phyloP scores from a whole-genome alignment of 2,329 filamentous ascomycete genomes.

The Talaromyces piceae region DNA sequence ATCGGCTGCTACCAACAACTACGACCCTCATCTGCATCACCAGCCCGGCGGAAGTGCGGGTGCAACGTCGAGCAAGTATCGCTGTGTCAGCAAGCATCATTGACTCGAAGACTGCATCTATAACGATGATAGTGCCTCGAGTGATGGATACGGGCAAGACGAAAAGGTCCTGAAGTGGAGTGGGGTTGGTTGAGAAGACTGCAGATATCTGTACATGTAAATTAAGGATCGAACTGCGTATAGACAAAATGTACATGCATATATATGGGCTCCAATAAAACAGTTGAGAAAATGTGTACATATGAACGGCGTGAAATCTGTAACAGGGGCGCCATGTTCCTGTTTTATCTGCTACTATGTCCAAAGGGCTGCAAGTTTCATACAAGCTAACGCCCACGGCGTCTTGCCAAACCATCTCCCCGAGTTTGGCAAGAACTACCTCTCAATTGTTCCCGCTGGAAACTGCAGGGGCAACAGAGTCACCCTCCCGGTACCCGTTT shows the following conservation, averaged over 20 bases:
- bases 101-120: background rate
- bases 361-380: too few species aligned
- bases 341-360: too few species aligned
- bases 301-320: too few species aligned
- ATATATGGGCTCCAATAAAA: too few species aligned
- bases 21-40: conserved; percentile 3
- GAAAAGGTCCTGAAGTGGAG: background rate
- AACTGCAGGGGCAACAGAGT: background rate
- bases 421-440: too few species aligned
- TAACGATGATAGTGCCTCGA: background rate
- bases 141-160: background rate
- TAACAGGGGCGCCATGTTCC: too few species aligned
- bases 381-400: too few species aligned
- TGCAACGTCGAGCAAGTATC: conserved; percentile 10
- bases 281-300: too few species aligned
- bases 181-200: background rate
- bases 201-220: too few species aligned
- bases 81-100: conserved; percentile 8
- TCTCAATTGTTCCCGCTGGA: background rate
- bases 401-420: too few species aligned
- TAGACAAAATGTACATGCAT: too few species aligned
- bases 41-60: conserved; percentile 2
- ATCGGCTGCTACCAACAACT: conserved; percentile 2
- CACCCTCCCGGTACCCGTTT: background rate
- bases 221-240: too few species aligned